Percentiles rank a stretch among this genome's conserved stretches.
These are phyloP conservation scores for Xanthoconium purpureum DNA, from an alignment of 768 basidiomycete species.

Conservation along the genomic window DNA sequence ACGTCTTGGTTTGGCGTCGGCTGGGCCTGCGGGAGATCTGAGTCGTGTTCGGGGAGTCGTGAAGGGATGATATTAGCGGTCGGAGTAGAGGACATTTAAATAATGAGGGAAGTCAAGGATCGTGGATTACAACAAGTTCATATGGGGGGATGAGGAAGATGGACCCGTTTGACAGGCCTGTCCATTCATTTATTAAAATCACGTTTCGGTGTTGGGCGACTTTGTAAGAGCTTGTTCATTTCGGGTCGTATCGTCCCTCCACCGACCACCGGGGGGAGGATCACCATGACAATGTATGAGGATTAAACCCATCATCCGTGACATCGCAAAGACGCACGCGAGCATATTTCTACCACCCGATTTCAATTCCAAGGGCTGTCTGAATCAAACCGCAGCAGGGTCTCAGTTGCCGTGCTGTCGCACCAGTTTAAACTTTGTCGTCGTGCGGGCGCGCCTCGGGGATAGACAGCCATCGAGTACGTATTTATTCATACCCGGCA, in stretches of 20 bases:
- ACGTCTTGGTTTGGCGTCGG: constrained; percentile 17
- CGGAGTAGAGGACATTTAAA: constrained; percentile 13
- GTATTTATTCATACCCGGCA: too few species aligned
- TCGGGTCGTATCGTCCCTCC: neutral
- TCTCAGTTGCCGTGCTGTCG: too few species aligned
- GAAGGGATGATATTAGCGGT: constrained; percentile 24
- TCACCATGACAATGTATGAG: neutral
- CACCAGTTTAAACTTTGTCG: too few species aligned
- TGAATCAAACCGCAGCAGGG: too few species aligned
- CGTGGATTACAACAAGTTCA: constrained; percentile 16
- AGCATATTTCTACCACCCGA: too few species aligned
- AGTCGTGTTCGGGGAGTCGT: constrained; percentile 14
- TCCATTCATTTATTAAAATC: constrained; percentile 13
- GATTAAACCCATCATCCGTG: too few species aligned
- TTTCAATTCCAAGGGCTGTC: too few species aligned
- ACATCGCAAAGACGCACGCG: too few species aligned
- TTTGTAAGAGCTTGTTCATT: neutral
- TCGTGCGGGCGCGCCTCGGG: too few species aligned
- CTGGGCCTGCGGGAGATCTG: neutral
- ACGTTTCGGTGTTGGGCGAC: neutral
- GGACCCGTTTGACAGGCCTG: constrained; percentile 9
- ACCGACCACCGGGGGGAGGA: neutral
- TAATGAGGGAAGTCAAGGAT: constrained; percentile 19
- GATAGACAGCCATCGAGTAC: too few species aligned
- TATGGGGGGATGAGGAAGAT: neutral